phyloP scores from a whole-genome alignment of 441 rosid genomes.

The Adansonia madagascariensis region DNA sequence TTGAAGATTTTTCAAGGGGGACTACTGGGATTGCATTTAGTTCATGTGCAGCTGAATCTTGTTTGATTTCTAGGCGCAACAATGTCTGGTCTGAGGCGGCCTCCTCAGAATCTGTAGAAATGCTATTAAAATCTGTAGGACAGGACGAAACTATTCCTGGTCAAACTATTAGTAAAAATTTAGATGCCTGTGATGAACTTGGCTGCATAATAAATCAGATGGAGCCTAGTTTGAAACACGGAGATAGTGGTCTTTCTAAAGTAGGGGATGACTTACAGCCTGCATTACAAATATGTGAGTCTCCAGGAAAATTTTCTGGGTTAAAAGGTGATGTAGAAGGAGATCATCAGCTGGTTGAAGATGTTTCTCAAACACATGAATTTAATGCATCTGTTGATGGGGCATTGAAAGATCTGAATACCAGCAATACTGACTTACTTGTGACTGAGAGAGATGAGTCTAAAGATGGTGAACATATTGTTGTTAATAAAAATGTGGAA shows the following conservation, averaged over 20 bases:
- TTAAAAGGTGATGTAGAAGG: slow-evolving; percentile 42
- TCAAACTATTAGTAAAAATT: slow-evolving; percentile 48
- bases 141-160: slow-evolving; percentile 72
- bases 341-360: slow-evolving; percentile 50
- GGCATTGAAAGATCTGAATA: slow-evolving; percentile 38
- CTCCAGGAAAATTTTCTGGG: slow-evolving; percentile 42
- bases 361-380: slow-evolving; percentile 38
- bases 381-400: slow-evolving; percentile 46
- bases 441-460: slow-evolving; percentile 33
- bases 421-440: slow-evolving; percentile 37
- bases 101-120: slow-evolving; percentile 98
- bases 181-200: slow-evolving; percentile 78
- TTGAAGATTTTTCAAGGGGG: slow-evolving; percentile 85
- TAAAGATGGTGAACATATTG: slow-evolving; percentile 30
- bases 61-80: slow-evolving; percentile 73
- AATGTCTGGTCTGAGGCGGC: slow-evolving; percentile 99
- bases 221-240: slow-evolving; percentile 66
- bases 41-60: slow-evolving; percentile 81
- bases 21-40: slow-evolving; percentile 77
- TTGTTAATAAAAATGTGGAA: slow-evolving; percentile 36
- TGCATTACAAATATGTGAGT: slow-evolving; percentile 39
- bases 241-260: slow-evolving; percentile 38
- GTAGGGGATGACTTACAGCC: slow-evolving; percentile 48
- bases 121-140: slow-evolving; percentile 97
- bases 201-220: slow-evolving; percentile 69